Base-by-base conservation (phyloP, 768 basidiomycete species). In the Chalciporus piperatus region DNA sequence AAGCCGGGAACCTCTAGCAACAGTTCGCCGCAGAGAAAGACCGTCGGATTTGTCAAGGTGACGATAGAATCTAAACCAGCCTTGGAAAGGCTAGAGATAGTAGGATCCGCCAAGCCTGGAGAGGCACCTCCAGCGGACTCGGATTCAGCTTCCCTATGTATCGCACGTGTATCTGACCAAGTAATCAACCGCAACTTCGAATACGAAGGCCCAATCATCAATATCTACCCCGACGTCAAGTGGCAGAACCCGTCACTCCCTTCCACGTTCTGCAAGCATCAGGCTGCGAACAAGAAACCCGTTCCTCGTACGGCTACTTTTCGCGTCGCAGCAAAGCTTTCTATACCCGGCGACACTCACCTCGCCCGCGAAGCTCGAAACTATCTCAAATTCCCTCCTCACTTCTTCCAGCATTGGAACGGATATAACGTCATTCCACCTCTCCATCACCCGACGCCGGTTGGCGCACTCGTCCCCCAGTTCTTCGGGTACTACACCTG, bases 401-500 rank as follows among this genome's bases (percentile, higher is more conserved):
- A 69, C 48, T 63, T 68, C 33, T 64, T 65, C 38, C 55, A 67
- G 40, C 58, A 65, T 45, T 66, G 65, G 63, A 51, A 38, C 4
- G 60, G 59, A 11, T 65, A 60, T 48, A 66, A 67, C 32, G 23
- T 60, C 27, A 17, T 62, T 22, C 51, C 55, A 2, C 65, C 65
- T 19, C 33, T 80, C 9, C 65, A 70, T 25, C 66, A 75, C 51
- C 82, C 81, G 0, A 71, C 75, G 0, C 78, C 80, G 1, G 65
- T 78, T 5, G 72, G 73, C 8, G 73, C 84, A 0, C 51, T 84
- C 43, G 76, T 80, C 4, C 84, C 85, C 1, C 81, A 83, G 61
- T 85, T 77, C 65, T 85, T 80, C 59, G 83, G 85, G 2, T 82
- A 79, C 64, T 85, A 84, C 59, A 52, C 23, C 11, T 45, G 70